Percentiles rank a stretch among this genome's conserved stretches.
Evolutionary conservation across 257 asterid genomes (phyloP).

Genomic region (Solanum lycopersicoides): DNA sequence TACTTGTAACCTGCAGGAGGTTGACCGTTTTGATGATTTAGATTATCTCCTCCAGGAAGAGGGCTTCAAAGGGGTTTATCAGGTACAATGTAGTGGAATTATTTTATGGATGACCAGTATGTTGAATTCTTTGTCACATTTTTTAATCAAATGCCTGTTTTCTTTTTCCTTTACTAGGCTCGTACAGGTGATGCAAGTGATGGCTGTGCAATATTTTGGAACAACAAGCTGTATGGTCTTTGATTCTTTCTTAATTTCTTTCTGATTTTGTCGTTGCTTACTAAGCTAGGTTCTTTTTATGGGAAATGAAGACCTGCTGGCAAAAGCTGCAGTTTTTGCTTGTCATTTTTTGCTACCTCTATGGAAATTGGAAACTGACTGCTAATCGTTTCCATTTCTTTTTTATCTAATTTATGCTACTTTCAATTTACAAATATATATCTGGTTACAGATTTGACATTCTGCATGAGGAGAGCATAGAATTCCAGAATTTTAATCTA

Average conservation of each 20-base stretch:
- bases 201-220: slow-evolving; percentile 92
- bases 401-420: neutral
- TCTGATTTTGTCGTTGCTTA: neutral
- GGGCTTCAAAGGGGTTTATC: slow-evolving; percentile 70
- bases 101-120: neutral
- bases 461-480: slow-evolving; percentile 71
- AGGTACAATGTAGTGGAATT: slow-evolving; percentile 26
- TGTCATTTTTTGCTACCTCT: neutral
- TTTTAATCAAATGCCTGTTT: neutral
- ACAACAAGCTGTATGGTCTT: slow-evolving; percentile 45
- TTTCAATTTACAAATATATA: neutral
- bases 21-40: slow-evolving; percentile 64
- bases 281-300: neutral
- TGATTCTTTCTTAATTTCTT: neutral
- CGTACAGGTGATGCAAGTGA: slow-evolving; percentile 74
- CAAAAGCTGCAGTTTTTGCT: neutral
- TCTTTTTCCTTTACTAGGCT: slow-evolving; percentile 29
- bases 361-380: neutral
- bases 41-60: slow-evolving; percentile 40
- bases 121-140: neutral
- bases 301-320: neutral
- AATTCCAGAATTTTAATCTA: slow-evolving; percentile 72
- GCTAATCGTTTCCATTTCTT: neutral
- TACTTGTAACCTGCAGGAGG: slow-evolving; percentile 50
- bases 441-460: slow-evolving; percentile 48